Evolutionary conservation across 2,329 filamentous ascomycete genomes (phyloP).

Genomic region (Pseudogymnoascus sp.): DNA sequence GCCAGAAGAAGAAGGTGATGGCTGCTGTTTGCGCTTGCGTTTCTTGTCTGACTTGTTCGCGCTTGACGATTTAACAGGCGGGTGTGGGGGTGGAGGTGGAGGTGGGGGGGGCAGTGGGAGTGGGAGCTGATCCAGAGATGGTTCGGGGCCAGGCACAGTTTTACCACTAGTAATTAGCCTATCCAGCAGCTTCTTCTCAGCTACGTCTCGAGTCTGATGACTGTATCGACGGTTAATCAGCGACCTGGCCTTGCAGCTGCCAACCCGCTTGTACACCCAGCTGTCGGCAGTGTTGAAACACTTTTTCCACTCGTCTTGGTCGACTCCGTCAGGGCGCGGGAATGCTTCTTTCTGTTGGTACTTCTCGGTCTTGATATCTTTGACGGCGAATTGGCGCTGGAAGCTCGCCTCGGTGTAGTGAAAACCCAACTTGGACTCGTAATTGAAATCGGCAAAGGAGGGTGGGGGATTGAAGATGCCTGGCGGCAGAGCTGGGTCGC

Average conservation of each 20-base stretch:
- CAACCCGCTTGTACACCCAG: slow-evolving; percentile 24
- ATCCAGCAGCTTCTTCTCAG: slow-evolving; percentile 21
- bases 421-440: not conserved
- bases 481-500: not conserved
- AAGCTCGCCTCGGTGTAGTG: not conserved
- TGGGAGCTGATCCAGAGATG: not conserved
- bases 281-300: slow-evolving; percentile 26
- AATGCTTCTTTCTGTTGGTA: slow-evolving; percentile 27
- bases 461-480: not conserved
- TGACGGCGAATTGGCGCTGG: slow-evolving; percentile 4
- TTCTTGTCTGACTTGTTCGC: not conserved
- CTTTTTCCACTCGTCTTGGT: slow-evolving; percentile 25
- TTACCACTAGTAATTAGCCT: slow-evolving; percentile 13
- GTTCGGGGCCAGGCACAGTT: slow-evolving; percentile 6
- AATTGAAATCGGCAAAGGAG: not conserved
- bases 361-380: slow-evolving; percentile 20
- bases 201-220: slow-evolving; percentile 21
- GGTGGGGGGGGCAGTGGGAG: not conserved
- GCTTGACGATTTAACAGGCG: not conserved
- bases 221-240: slow-evolving; percentile 17
- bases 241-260: slow-evolving; percentile 22
- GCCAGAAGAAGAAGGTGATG: too few species aligned
- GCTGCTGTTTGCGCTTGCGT: not conserved
- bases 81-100: not conserved
- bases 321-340: slow-evolving; percentile 24